Percentiles rank a stretch among this genome's conserved stretches.
Conservation (phyloP, 2,329 filamentous ascomycete species). For the Talaromyces verruculosus region DNA sequence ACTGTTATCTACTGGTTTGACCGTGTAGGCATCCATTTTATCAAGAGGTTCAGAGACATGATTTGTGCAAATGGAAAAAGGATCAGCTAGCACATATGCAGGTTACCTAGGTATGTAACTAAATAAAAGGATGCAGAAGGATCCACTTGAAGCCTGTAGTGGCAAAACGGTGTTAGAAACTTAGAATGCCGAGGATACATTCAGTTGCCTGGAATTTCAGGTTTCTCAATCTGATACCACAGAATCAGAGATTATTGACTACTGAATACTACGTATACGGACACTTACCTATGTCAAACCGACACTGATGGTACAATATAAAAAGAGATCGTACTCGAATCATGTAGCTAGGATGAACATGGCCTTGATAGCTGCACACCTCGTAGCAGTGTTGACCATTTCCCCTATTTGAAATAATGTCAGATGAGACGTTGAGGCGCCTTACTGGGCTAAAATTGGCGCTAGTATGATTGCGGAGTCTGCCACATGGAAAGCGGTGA, state of each 20-base stretch:
- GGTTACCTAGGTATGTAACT: background rate
- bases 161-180: background rate
- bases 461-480: background rate
- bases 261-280: background rate
- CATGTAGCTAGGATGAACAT: background rate
- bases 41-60: background rate
- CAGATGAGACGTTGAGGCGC: background rate
- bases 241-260: background rate
- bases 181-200: background rate
- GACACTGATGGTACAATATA: background rate
- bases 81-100: background rate
- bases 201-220: background rate
- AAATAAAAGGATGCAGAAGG: background rate
- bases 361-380: background rate
- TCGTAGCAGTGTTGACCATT: background rate
- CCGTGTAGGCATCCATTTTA: background rate
- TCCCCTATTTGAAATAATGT: background rate
- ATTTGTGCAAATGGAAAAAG: background rate
- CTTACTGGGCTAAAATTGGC: background rate
- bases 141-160: background rate
- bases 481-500: slow-evolving; percentile 5
- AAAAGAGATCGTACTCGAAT: background rate
- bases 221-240: background rate
- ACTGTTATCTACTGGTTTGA: background rate
- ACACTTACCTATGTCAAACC: background rate